These are phyloP conservation scores for Gracilaria gracilis DNA, from an alignment of 23 red algal genomes.

Conservation along the genomic window DNA sequence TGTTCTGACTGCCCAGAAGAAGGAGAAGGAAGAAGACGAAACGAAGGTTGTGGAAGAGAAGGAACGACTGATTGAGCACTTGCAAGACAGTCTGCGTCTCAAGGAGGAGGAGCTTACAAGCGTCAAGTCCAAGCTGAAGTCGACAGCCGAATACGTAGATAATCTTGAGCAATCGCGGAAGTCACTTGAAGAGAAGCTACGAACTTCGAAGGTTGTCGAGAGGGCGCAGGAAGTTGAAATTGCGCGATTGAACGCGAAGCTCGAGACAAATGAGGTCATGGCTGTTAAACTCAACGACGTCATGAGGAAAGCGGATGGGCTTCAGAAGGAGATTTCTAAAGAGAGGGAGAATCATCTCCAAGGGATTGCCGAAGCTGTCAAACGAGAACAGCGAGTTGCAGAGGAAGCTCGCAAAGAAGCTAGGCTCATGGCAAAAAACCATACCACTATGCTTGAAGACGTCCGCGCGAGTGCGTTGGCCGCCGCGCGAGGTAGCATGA, in stretches of 20 bases:
- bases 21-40: slow-evolving; percentile 27
- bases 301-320: slow-evolving; percentile 38
- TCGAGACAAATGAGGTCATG: slow-evolving; percentile 49
- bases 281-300: slow-evolving; percentile 27
- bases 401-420: slow-evolving; percentile 67
- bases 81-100: neutral
- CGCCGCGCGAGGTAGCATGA: slow-evolving; percentile 44
- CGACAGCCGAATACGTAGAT: neutral
- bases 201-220: slow-evolving; percentile 38
- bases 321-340: slow-evolving; percentile 40
- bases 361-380: slow-evolving; percentile 24
- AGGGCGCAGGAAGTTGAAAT: slow-evolving; percentile 71
- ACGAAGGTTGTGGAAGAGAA: slow-evolving; percentile 32
- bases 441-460: slow-evolving; percentile 58
- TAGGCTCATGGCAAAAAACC: slow-evolving; percentile 29
- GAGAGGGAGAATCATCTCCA: slow-evolving; percentile 50
- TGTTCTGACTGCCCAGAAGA: neutral
- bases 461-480: slow-evolving; percentile 59
- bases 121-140: slow-evolving; percentile 11
- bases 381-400: slow-evolving; percentile 51
- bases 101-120: slow-evolving; percentile 33
- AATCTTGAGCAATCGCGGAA: slow-evolving; percentile 26
- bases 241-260: slow-evolving; percentile 53
- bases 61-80: slow-evolving; percentile 23
- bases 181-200: slow-evolving; percentile 34